phyloP scores from a whole-genome alignment of 129 eudicot species.

The Flaveria trinervia region DNA sequence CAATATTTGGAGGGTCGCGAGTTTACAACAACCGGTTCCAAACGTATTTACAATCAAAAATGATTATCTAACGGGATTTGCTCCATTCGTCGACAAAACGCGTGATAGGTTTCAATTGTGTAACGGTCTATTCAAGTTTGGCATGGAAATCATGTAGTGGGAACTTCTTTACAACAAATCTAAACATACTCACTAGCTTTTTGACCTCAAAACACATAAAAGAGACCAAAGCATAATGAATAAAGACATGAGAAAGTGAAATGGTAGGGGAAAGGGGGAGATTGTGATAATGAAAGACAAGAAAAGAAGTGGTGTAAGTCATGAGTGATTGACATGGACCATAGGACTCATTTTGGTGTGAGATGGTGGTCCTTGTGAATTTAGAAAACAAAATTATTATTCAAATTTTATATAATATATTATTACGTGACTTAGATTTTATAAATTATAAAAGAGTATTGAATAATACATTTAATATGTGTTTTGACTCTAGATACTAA shows the following conservation, averaged over 20 bases:
- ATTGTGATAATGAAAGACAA: slow-evolving; percentile 50
- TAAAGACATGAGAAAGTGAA: slow-evolving; percentile 46
- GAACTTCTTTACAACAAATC: slow-evolving; percentile 32
- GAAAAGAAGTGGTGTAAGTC: slow-evolving; percentile 30
- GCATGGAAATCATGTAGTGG: slow-evolving; percentile 40
- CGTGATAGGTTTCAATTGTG: neutral
- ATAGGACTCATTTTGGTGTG: slow-evolving; percentile 29
- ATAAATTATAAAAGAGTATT: neutral
- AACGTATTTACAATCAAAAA: neutral
- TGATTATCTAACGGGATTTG: neutral
- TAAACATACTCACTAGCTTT: slow-evolving; percentile 43
- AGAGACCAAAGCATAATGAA: slow-evolving; percentile 43
- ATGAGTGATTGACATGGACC: slow-evolving; percentile 32
- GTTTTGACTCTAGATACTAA: slow-evolving; percentile 8
- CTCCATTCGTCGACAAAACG: neutral
- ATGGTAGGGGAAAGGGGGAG: slow-evolving; percentile 42
- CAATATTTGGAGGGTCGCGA: neutral
- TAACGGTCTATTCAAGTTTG: slow-evolving; percentile 37
- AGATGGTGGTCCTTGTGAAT: slow-evolving; percentile 34
- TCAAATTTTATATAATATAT: neutral
- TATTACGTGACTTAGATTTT: neutral
- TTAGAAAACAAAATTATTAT: slow-evolving; percentile 6
- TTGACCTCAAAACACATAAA: slow-evolving; percentile 41
- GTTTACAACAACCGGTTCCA: neutral
- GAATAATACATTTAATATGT: neutral